Evolutionary conservation across 177 flowering plant genomes (phyloP).

Genomic region (Vitis hybrid): DNA sequence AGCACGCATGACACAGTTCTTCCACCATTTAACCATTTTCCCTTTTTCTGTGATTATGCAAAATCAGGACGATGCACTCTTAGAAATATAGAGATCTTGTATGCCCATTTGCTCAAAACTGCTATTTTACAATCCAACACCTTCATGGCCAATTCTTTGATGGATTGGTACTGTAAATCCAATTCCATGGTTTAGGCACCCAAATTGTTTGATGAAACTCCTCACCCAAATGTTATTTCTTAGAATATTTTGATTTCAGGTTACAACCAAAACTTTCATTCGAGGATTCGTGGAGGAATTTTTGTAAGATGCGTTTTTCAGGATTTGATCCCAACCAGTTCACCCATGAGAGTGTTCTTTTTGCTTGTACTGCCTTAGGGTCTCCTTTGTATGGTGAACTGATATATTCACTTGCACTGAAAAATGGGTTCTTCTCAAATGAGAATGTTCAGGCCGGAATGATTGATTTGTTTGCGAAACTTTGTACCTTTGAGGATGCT

Average conservation of each 20-base stretch:
- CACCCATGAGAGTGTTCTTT: conserved; percentile 68
- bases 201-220: no score
- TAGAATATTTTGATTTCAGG: conserved; percentile 57
- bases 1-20: conserved; percentile 9
- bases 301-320: conserved; percentile 44
- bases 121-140: conserved; percentile 21
- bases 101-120: conserved; percentile 47
- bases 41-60: conserved; percentile 25
- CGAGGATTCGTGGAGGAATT: conserved; percentile 44
- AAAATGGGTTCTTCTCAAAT: no score
- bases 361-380: conserved; percentile 57
- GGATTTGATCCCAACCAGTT: conserved; percentile 16
- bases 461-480: no score
- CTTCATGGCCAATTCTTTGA: conserved; percentile 40
- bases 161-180: conserved; percentile 43
- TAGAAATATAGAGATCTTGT: conserved; percentile 33
- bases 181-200: conserved; percentile 35
- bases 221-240: no score
- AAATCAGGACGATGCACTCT: conserved; percentile 26
- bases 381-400: conserved; percentile 39
- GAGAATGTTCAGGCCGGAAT: no score
- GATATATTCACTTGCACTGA: conserved; percentile 47
- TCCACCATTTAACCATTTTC: conserved; percentile 26
- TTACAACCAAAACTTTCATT: conserved; percentile 31
- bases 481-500: no score